Base-by-base conservation (phyloP, 305 asterid species). In the Striga hermonthica region DNA sequence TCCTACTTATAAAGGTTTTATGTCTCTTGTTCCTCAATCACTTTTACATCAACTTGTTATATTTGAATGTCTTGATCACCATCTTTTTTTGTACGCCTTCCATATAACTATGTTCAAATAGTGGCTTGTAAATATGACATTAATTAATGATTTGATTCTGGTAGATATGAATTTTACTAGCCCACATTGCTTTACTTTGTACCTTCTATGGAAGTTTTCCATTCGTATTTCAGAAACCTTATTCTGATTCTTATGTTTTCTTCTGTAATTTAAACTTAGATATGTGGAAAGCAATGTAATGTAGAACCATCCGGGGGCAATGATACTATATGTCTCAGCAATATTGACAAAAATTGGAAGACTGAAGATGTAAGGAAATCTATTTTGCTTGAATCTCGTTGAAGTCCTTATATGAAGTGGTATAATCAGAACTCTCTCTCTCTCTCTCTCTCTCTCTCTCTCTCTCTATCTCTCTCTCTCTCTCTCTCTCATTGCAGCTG, bases 321-420 rank as follows among this genome's bases (percentile, higher is more conserved):
- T 37, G 95, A 86, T 76, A 84, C 95, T 44, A 56, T 86, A 81
- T 86, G 60, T 74, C 85, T 89, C 57, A 85, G 93, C 49, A 84
- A 83, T 79, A 84, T 89, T 63, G 82, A 84, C 79, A 83, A 70
- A 69, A 74, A 65, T 15, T 89, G 96, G 96, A 89, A 84, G 78
- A 69, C 67, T 39, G 76, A 80, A 70, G 87, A 86, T 66, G 96
- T 89, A 75, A 84, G 96, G 72, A 37, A 66, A 69, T 69, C 43
- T 70, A 14, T 66, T 71, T 41, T 62, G 73, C 69, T 41, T 69
- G 60, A 44, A 43, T 72, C n/a, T 11, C 57, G 58, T 45, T 47
- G 12, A 59, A 58, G 41, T 75, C 72, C 58, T 41, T 61, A 47
- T 10, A 62, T 48, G 44, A 41, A 65, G 45, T 71, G 75, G 67